phyloP scores from a whole-genome alignment of 2,329 filamentous ascomycete species.

The Magnaporthiopsis incrustans region DNA sequence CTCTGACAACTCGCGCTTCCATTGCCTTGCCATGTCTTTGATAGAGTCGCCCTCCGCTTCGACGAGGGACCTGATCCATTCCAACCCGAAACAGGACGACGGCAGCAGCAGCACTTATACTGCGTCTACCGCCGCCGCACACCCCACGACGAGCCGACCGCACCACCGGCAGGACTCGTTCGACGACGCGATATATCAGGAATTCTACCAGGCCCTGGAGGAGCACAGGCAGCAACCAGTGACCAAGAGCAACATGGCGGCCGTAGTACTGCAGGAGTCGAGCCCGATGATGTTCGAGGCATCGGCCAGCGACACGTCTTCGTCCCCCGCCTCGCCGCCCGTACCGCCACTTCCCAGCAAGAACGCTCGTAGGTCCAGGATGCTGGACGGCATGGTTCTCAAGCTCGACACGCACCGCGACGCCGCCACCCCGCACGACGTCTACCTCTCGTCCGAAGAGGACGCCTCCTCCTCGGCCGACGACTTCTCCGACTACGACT shows the following conservation, averaged over 20 bases:
- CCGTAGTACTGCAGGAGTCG: background rate
- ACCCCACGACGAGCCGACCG: background rate
- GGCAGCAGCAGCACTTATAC: conserved; percentile 1
- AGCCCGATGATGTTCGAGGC: background rate
- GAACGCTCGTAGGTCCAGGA: conserved; percentile 41
- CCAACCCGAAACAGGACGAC: background rate
- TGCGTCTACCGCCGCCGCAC: background rate
- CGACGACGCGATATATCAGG: conserved; percentile 5
- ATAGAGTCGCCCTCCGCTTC: background rate
- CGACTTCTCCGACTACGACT: conserved; percentile 45
- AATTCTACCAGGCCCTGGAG: conserved; percentile 4
- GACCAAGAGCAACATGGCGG: conserved; percentile 2
- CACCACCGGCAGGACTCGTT: conserved; percentile 7
- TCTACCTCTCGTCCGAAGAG: conserved; percentile 59
- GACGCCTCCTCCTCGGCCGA: conserved; percentile 55
- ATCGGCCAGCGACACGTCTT: background rate
- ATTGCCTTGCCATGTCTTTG: conserved; percentile 1
- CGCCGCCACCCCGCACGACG: conserved; percentile 37
- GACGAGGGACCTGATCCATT: background rate
- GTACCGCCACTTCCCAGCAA: conserved; percentile 41
- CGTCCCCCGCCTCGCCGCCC: conserved; percentile 5
- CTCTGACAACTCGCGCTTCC: background rate
- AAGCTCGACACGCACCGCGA: conserved; percentile 2
- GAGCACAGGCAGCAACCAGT: background rate
- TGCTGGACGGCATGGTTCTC: conserved; percentile 28